These are phyloP conservation scores for Phytophthora melonis DNA, from an alignment of 352 stramenopile species.

Conservation along the genomic window DNA sequence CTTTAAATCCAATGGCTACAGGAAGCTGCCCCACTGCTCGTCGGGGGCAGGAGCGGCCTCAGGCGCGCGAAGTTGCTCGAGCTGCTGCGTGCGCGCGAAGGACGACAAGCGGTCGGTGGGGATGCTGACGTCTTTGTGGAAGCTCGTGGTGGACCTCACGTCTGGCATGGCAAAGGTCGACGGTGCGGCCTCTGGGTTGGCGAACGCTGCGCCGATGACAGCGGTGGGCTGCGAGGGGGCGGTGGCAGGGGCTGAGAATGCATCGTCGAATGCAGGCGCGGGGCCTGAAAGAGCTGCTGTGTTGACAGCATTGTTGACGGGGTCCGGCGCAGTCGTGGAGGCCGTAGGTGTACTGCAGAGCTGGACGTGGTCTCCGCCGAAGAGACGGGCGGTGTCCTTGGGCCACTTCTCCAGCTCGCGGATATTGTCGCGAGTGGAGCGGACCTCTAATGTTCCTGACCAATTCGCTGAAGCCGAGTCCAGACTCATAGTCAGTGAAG, in stretches of 20 bases:
- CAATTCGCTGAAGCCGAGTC: constrained; percentile 31
- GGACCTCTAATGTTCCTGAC: constrained; percentile 61
- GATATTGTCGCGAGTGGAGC: constrained; percentile 51
- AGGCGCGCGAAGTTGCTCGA: constrained; percentile 23
- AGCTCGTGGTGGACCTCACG: constrained; percentile 28
- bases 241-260: neutral
- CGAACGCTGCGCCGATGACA: neutral
- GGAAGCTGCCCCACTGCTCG: constrained; percentile 31
- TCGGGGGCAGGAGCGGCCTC: constrained; percentile 22
- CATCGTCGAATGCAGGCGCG: neutral
- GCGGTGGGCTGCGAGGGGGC: neutral
- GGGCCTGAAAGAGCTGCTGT: neutral
- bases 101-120: constrained; percentile 21
- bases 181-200: constrained; percentile 2
- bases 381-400: constrained; percentile 46
- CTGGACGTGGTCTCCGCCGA: constrained; percentile 42
- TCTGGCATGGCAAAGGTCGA: constrained; percentile 18
- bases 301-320: neutral
- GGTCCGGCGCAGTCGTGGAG: constrained; percentile 5
- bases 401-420: constrained; percentile 57
- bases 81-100: constrained; percentile 21
- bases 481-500: constrained; percentile 54
- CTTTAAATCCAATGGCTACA: constrained; percentile 25
- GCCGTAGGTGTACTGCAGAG: constrained; percentile 14
- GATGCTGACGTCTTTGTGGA: constrained; percentile 30